Evolutionary conservation across 257 asterid species (phyloP).

Genomic region (Solanum rostratum): DNA sequence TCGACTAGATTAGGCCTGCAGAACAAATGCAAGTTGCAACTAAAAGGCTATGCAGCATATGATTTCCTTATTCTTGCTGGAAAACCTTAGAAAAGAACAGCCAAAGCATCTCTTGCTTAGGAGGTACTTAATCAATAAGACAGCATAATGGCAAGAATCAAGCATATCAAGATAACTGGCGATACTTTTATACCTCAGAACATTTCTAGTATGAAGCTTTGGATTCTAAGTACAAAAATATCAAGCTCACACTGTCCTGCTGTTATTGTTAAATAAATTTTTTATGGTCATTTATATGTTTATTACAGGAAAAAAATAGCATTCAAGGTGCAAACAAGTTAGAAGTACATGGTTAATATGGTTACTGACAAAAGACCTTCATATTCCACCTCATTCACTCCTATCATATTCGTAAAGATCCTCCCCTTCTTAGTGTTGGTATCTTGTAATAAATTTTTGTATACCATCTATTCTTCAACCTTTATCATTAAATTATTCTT

Average conservation of each 20-base stretch:
- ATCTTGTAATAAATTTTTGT: neutral
- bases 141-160: neutral
- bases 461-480: neutral
- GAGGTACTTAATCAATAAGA: neutral
- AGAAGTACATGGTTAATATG: neutral
- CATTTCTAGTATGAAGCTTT: neutral
- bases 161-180: neutral
- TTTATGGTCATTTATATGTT: neutral
- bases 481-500: neutral
- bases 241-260: neutral
- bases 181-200: neutral
- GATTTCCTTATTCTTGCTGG: neutral
- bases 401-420: neutral
- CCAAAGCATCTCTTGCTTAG: neutral
- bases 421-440: neutral
- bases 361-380: neutral
- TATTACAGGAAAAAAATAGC: neutral
- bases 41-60: neutral
- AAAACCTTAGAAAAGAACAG: neutral
- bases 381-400: neutral
- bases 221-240: neutral
- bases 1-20: neutral
- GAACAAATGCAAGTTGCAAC: neutral
- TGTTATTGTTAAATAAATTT: neutral
- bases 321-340: neutral